Conservation (phyloP, 2,329 filamentous ascomycete genomes). For the Diaporthe ilicicola region DNA sequence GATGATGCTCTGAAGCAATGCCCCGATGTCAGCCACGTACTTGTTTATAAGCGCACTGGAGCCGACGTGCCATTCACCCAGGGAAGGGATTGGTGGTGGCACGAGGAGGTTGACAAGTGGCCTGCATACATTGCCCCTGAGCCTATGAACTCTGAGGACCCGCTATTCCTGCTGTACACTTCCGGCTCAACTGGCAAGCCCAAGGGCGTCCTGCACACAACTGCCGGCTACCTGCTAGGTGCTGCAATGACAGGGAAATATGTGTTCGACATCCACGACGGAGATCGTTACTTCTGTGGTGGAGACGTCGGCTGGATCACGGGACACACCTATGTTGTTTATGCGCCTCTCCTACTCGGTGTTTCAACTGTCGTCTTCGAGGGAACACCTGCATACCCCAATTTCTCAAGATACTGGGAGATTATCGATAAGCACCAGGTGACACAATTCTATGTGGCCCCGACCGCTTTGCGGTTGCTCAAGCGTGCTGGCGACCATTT, state of each 20-base stretch:
- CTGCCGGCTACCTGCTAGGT: slow-evolving; percentile 91
- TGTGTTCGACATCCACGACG: slow-evolving; percentile 96
- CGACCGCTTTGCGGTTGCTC: slow-evolving; percentile 88
- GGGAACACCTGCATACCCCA: slow-evolving; percentile 95
- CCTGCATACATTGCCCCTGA: slow-evolving; percentile 91
- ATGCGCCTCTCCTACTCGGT: slow-evolving; percentile 91
- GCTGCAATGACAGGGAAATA: slow-evolving; percentile 96
- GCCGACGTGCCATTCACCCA: slow-evolving; percentile 90
- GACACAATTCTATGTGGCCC: slow-evolving; percentile 98
- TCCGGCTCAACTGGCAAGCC: slow-evolving; percentile 98
- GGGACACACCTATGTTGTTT: slow-evolving; percentile 97
- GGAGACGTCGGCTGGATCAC: slow-evolving; percentile 99
- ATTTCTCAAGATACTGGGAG: slow-evolving; percentile 99
- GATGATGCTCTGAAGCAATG: slow-evolving; percentile 97
- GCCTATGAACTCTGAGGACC: slow-evolving; percentile 91
- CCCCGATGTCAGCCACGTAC: slow-evolving; percentile 82
- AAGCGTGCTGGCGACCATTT: slow-evolving; percentile 96
- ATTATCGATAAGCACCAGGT: slow-evolving; percentile 95
- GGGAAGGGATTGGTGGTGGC: slow-evolving; percentile 96
- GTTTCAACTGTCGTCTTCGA: slow-evolving; percentile 97
- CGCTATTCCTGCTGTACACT: slow-evolving; percentile 96
- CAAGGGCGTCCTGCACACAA: slow-evolving; percentile 99
- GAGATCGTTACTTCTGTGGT: slow-evolving; percentile 95
- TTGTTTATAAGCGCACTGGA: slow-evolving; percentile 96
- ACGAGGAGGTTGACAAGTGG: slow-evolving; percentile 98